Conservation (phyloP, 208 protist species). For the Tritrichomonas foetus region DNA sequence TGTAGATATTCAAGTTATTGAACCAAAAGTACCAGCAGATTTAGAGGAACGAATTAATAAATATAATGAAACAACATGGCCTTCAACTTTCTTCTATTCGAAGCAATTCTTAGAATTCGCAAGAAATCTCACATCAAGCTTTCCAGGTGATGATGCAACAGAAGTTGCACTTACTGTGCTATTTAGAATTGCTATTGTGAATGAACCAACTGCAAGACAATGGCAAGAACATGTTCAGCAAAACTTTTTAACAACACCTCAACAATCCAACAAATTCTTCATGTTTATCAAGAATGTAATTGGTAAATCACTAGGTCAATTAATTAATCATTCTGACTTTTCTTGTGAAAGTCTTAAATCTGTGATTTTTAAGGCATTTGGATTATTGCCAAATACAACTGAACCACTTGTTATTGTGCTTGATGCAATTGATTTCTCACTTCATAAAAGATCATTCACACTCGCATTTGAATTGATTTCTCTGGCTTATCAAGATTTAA, state of each 20-base stretch:
- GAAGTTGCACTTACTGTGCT: neutral
- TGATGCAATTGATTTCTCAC: neutral
- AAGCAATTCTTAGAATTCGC: neutral
- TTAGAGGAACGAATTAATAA: neutral
- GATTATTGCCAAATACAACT: neutral
- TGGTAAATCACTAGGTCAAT: neutral
- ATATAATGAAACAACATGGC: neutral
- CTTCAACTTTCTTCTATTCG: slow-evolving; percentile 10
- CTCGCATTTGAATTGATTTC: neutral
- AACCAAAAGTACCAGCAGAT: neutral
- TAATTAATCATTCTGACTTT: neutral
- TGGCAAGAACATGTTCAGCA: neutral
- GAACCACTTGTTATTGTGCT: neutral
- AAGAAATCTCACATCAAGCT: neutral
- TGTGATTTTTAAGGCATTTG: neutral
- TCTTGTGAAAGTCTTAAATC: neutral
- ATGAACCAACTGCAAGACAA: too few species aligned
- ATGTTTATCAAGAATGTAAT: neutral
- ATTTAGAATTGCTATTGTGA: neutral
- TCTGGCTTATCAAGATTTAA: neutral
- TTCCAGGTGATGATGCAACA: neutral
- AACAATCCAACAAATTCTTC: neutral
- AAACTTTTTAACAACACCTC: neutral
- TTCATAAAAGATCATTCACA: neutral
- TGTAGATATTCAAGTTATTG: neutral